Base-by-base conservation (phyloP, 179 eudicot species). In the Beta lomatogona region DNA sequence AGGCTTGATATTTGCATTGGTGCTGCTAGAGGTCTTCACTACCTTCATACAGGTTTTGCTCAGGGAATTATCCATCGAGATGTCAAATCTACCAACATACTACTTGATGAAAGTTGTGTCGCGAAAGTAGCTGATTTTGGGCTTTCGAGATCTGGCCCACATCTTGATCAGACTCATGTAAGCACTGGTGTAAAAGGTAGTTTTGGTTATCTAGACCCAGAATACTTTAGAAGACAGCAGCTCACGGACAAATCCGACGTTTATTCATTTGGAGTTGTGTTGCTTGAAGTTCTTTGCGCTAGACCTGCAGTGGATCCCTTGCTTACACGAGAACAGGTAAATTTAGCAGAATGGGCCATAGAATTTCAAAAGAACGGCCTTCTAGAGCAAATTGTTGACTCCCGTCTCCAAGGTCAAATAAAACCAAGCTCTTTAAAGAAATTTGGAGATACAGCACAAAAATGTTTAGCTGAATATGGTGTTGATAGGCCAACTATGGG, bases 41-140 rank as follows among this genome's bases (percentile, higher is more conserved):
- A 93, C 82, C 95, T 93, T 77, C 97, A 93, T 69, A 93, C 97
- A 2, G 97, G 96, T 48, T 93, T 91, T 14, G 89, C 92, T 36
- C 96, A 92, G 70, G 97, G 97, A 71, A 93, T 93, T 82, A 93
- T 93, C 64, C 97, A 93, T 31, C 89, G 97, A 1, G 97, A 93
- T 83, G 88, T 93, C 48, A 93, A 93, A 84, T 93, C 97, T 5
- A 90, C 97, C 48, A 93, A 93, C 82, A 93, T 93, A 53, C 82
- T 93, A 60, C 93, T 93, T 4, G 97, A 93, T 63, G 96, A 92
- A 57, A 92, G 81, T 52, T 87, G 83, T 77, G 90, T 90, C 36
- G 88, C 97, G n/a, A 93, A 93, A 80, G 97, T 93, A 52, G 94
- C 96, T 44, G 97, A 93, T 87, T 93, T 93, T 44, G 97, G 97